Conservation (phyloP, 1,284 basidiomycete species). For the Trichosporon asahii region DNA sequence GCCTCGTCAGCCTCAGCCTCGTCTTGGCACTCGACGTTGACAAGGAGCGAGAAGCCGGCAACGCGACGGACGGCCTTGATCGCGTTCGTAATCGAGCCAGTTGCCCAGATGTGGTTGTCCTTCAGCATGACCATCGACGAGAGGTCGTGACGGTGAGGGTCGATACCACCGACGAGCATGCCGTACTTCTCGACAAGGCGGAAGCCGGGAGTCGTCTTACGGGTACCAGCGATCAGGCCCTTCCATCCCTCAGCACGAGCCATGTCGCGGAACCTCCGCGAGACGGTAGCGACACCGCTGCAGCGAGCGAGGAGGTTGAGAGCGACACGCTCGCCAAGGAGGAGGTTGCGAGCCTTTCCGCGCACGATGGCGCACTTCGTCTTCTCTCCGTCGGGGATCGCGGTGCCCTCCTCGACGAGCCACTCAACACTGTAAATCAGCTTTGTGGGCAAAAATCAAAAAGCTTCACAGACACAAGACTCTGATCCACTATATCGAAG, state of each 20-base stretch:
- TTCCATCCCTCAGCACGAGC: slow-evolving; percentile 75
- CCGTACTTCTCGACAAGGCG: slow-evolving; percentile 97
- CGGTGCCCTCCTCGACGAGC: slow-evolving; percentile 84
- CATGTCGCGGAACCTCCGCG: slow-evolving; percentile 73
- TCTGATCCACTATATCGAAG: neutral
- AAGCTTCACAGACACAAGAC: neutral
- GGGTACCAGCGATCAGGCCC: slow-evolving; percentile 88
- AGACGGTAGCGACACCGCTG: slow-evolving; percentile 93
- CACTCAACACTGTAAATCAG: slow-evolving; percentile 71
- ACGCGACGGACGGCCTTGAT: slow-evolving; percentile 79
- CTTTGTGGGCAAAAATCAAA: neutral
- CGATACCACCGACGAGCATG: slow-evolving; percentile 96
- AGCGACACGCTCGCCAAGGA: slow-evolving; percentile 92
- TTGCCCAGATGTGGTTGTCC: slow-evolving; percentile 97
- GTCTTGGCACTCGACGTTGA: slow-evolving; percentile 91
- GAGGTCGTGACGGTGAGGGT: slow-evolving; percentile 93
- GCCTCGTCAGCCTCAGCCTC: slow-evolving; percentile 92
- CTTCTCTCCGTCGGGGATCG: slow-evolving; percentile 59
- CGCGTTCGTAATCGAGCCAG: slow-evolving; percentile 83
- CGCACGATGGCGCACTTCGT: slow-evolving; percentile 88
- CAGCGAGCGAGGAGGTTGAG: slow-evolving; percentile 92
- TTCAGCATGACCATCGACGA: slow-evolving; percentile 99
- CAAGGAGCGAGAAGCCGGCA: slow-evolving; percentile 85
- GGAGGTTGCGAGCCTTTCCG: slow-evolving; percentile 79
- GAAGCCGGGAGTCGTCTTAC: slow-evolving; percentile 99